These are phyloP conservation scores for Candida chauliodis DNA, from an alignment of 805 yeast genomes.

Conservation along the genomic window DNA sequence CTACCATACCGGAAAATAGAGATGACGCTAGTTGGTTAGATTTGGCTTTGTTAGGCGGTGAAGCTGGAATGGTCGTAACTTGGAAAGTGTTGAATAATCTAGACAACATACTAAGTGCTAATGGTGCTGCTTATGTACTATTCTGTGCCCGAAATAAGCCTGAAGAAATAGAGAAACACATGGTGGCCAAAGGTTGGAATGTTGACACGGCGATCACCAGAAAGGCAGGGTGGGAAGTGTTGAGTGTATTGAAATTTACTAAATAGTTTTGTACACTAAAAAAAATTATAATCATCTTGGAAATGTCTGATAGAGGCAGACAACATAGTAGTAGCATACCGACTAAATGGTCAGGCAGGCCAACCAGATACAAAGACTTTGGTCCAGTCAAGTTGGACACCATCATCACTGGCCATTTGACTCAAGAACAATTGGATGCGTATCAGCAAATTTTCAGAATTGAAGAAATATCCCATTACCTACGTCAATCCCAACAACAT, in stretches of 20 bases:
- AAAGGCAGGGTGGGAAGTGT: slow-evolving; percentile 95
- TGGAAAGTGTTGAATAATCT: slow-evolving; percentile 54
- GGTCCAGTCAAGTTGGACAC: slow-evolving; percentile 24
- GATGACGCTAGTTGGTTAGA: slow-evolving; percentile 74
- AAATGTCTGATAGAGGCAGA: slow-evolving; percentile 10
- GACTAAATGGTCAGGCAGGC: slow-evolving; percentile 34
- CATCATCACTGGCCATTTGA: slow-evolving; percentile 41
- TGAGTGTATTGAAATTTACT: slow-evolving; percentile 66
- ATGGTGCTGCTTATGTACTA: slow-evolving; percentile 80
- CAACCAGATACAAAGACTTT: slow-evolving; percentile 22
- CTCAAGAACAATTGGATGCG: slow-evolving; percentile 73
- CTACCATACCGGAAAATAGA: slow-evolving; percentile 45
- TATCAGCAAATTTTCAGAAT: slow-evolving; percentile 69
- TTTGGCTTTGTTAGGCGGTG: slow-evolving; percentile 86
- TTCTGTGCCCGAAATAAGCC: slow-evolving; percentile 93
- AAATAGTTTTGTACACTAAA: not conserved
- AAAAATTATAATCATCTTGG: slow-evolving; percentile 1
- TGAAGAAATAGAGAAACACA: slow-evolving; percentile 45
- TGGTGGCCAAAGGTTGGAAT: slow-evolving; percentile 51
- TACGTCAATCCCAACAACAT: slow-evolving; percentile 34
- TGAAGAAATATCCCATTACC: slow-evolving; percentile 68
- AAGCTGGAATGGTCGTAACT: slow-evolving; percentile 87
- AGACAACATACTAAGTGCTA: slow-evolving; percentile 44
- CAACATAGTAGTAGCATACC: not conserved
- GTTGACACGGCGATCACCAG: slow-evolving; percentile 55